phyloP scores from a whole-genome alignment of 2,329 filamentous ascomycete genomes.

The Aspergillus pseudoviridinutans region DNA sequence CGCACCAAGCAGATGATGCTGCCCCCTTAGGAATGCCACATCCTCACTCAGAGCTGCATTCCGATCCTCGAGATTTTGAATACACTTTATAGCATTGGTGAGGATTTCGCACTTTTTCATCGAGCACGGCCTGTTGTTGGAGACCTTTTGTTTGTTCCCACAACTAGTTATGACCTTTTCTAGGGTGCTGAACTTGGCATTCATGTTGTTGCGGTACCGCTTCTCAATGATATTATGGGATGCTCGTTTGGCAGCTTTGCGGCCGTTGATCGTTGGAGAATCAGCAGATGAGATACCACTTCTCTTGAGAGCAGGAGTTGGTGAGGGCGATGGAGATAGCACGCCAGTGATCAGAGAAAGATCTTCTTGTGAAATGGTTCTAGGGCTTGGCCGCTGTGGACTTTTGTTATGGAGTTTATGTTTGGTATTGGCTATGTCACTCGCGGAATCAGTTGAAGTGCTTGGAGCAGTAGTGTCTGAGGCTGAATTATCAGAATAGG shows the following conservation, averaged over 20 bases:
- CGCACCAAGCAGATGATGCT: background rate
- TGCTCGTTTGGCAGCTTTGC: background rate
- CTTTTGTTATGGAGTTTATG: too few species aligned
- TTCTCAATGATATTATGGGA: background rate
- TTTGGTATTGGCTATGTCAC: too few species aligned
- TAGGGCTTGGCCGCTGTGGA: too few species aligned
- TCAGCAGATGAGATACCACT: background rate
- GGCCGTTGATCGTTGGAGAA: background rate
- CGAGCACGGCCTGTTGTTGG: background rate
- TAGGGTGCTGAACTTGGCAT: background rate
- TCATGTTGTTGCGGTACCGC: background rate
- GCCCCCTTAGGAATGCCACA: background rate
- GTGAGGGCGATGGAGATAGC: background rate
- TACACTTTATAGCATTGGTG: background rate
- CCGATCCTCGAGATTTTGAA: background rate
- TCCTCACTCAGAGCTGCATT: background rate
- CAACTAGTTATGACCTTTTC: background rate
- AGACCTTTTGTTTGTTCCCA: background rate
- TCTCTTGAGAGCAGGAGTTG: background rate
- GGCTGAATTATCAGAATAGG: too few species aligned
- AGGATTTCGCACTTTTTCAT: background rate
- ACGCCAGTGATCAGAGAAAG: too few species aligned
- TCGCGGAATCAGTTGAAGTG: background rate
- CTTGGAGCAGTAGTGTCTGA: background rate
- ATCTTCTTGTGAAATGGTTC: too few species aligned